Evolutionary conservation across 2,329 filamentous ascomycete genomes (phyloP).

Genomic region (Alternaria brassicicola): DNA sequence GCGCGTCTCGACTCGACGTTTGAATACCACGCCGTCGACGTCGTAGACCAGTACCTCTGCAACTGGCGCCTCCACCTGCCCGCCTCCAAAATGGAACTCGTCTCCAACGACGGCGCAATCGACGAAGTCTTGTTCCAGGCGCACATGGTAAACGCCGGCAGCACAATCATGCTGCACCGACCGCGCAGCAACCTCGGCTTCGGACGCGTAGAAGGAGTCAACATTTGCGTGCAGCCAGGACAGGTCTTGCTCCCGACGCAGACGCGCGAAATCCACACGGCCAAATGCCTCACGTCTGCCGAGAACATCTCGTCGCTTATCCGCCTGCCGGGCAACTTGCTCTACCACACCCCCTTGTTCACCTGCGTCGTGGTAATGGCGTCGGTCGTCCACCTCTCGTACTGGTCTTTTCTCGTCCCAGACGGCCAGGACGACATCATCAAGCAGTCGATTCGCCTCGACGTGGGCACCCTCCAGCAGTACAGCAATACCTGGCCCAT

Average conservation of each 20-base stretch:
- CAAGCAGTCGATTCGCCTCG: slow-evolving; percentile 77
- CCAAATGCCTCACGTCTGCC: slow-evolving; percentile 79
- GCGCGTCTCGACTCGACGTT: slow-evolving; percentile 42
- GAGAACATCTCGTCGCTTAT: slow-evolving; percentile 77
- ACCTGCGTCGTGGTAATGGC: slow-evolving; percentile 51
- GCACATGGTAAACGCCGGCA: slow-evolving; percentile 69
- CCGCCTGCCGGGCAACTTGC: slow-evolving; percentile 72
- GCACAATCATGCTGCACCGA: slow-evolving; percentile 54
- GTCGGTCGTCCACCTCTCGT: slow-evolving; percentile 61
- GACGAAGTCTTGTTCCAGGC: slow-evolving; percentile 95
- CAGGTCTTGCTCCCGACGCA: slow-evolving; percentile 58
- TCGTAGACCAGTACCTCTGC: slow-evolving; percentile 65
- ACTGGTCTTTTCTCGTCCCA: slow-evolving; percentile 66
- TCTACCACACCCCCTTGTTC: slow-evolving; percentile 66
- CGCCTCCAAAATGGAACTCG: slow-evolving; percentile 70
- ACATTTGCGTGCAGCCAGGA: slow-evolving; percentile 68
- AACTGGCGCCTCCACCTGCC: slow-evolving; percentile 86
- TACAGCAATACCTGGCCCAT: slow-evolving; percentile 75
- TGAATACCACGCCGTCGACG: slow-evolving; percentile 57
- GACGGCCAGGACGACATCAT: slow-evolving; percentile 67
- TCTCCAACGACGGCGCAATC: slow-evolving; percentile 67
- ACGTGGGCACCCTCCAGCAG: slow-evolving; percentile 74
- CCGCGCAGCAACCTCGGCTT: slow-evolving; percentile 49
- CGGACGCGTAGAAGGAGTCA: slow-evolving; percentile 51
- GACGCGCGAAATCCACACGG: slow-evolving; percentile 69